Percentiles rank a stretch among this genome's conserved stretches.
Evolutionary conservation across 2,329 filamentous ascomycete species (phyloP).

Genomic region (Lachnellula arida): DNA sequence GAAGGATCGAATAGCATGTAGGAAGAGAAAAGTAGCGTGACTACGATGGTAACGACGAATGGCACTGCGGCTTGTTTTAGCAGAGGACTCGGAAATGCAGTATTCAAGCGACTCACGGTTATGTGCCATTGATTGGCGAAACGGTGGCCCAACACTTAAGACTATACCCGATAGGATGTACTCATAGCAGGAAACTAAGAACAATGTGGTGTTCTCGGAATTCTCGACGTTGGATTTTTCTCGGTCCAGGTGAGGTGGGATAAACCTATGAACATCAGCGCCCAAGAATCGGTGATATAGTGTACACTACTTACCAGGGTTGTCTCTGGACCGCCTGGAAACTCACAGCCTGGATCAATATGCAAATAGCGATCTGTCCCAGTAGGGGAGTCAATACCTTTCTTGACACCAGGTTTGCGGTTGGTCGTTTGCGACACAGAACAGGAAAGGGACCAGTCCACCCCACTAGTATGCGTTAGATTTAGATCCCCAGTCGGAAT

Average conservation of each 20-base stretch:
- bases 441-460: constrained; percentile 82
- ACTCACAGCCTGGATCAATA: constrained; percentile 68
- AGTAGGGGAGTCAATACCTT: constrained; percentile 88
- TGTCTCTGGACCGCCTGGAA: constrained; percentile 74
- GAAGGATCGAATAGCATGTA: constrained; percentile 81
- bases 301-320: constrained; percentile 56
- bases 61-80: constrained; percentile 53
- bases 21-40: constrained; percentile 61
- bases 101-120: constrained; percentile 59
- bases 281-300: neutral
- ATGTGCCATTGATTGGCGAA: constrained; percentile 70
- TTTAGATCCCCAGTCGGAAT: neutral
- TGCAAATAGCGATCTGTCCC: constrained; percentile 79
- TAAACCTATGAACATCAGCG: constrained; percentile 50
- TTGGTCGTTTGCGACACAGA: constrained; percentile 80
- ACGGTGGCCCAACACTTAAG: constrained; percentile 85
- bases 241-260: constrained; percentile 70
- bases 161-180: constrained; percentile 90
- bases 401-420: constrained; percentile 83
- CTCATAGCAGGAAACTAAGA: constrained; percentile 87
- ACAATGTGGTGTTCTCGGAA: constrained; percentile 88
- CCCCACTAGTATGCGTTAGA: constrained; percentile 68
- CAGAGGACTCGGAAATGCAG: neutral
- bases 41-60: constrained; percentile 71
- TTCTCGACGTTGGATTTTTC: constrained; percentile 84